Percentiles rank a stretch among this genome's conserved stretches.
Evolutionary conservation across 2,329 filamentous ascomycete species (phyloP).

Genomic region (Keithomyces neogunnii): DNA sequence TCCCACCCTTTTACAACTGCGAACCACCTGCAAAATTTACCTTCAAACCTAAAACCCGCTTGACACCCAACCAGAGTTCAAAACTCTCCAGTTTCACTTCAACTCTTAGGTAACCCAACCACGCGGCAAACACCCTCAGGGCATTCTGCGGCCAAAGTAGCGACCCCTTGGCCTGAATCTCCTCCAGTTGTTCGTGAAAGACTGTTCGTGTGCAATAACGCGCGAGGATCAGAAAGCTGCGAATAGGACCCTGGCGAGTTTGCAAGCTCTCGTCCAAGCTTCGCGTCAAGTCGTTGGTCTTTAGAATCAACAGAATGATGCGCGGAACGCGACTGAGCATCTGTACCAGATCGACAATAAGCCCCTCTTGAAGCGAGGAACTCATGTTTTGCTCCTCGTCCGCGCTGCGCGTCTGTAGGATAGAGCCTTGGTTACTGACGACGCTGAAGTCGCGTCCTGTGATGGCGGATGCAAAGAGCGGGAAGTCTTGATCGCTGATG

Average conservation of each 20-base stretch:
- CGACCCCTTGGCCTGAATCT: slow-evolving; percentile 43
- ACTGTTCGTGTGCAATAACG: slow-evolving; percentile 61
- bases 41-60: slow-evolving; percentile 35
- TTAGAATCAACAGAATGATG: slow-evolving; percentile 89
- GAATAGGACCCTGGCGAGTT: slow-evolving; percentile 58
- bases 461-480: slow-evolving; percentile 91
- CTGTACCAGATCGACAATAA: slow-evolving; percentile 81
- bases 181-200: slow-evolving; percentile 54
- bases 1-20: slow-evolving; percentile 10
- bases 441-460: slow-evolving; percentile 86
- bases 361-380: slow-evolving; percentile 73
- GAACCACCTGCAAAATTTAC: slow-evolving; percentile 16
- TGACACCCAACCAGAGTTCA: slow-evolving; percentile 51
- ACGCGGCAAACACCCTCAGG: slow-evolving; percentile 44
- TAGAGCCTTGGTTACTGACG: slow-evolving; percentile 52
- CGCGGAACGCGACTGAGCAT: slow-evolving; percentile 81
- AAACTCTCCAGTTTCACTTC: slow-evolving; percentile 55
- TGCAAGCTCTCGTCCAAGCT: slow-evolving; percentile 87
- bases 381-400: slow-evolving; percentile 85
- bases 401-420: slow-evolving; percentile 51
- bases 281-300: slow-evolving; percentile 94
- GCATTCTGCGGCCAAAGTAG: slow-evolving; percentile 51
- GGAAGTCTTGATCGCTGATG: slow-evolving; percentile 82
- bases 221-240: slow-evolving; percentile 59
- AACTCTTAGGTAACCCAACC: slow-evolving; percentile 49